phyloP scores from a whole-genome alignment of 345 rosid species.

The Euphorbia lathyris region DNA sequence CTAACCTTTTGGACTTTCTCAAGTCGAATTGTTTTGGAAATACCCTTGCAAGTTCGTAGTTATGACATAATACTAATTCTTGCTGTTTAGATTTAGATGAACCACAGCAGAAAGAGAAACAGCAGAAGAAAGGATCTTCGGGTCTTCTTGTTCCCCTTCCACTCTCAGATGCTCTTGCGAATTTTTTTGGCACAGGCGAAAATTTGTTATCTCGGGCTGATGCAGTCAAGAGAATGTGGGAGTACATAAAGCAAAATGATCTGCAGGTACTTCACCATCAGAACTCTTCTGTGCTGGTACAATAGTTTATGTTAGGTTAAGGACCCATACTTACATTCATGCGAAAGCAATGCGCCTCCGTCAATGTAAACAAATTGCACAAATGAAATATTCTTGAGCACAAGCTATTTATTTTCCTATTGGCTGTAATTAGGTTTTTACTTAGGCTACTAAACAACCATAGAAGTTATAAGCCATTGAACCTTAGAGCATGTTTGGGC shows the following conservation, averaged over 20 bases:
- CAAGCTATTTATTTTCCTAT: not conserved
- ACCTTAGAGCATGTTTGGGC: not conserved
- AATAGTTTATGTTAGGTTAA: not conserved
- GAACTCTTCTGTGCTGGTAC: not conserved
- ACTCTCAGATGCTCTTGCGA: constrained; percentile 54
- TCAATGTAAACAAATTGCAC: not conserved
- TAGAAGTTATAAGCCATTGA: not conserved
- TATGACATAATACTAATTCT: constrained; percentile 14
- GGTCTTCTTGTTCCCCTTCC: constrained; percentile 56
- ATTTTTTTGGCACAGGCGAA: constrained; percentile 65
- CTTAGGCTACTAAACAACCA: not conserved
- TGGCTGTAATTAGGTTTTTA: not conserved
- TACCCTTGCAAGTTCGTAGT: not conserved
- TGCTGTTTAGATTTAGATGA: constrained; percentile 40
- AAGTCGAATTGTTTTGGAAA: not conserved
- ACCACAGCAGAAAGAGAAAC: constrained; percentile 43
- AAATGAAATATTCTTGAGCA: not conserved
- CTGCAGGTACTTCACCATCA: constrained; percentile 46
- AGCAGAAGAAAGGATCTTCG: constrained; percentile 47
- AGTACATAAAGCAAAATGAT: constrained; percentile 56
- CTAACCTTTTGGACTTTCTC: not conserved
- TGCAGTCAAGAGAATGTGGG: constrained; percentile 60
- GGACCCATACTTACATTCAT: not conserved
- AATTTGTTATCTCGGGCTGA: constrained; percentile 47
- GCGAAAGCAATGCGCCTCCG: not conserved